phyloP scores from a whole-genome alignment of 2,329 filamentous ascomycete genomes.

The Dothideomycetes sp. region DNA sequence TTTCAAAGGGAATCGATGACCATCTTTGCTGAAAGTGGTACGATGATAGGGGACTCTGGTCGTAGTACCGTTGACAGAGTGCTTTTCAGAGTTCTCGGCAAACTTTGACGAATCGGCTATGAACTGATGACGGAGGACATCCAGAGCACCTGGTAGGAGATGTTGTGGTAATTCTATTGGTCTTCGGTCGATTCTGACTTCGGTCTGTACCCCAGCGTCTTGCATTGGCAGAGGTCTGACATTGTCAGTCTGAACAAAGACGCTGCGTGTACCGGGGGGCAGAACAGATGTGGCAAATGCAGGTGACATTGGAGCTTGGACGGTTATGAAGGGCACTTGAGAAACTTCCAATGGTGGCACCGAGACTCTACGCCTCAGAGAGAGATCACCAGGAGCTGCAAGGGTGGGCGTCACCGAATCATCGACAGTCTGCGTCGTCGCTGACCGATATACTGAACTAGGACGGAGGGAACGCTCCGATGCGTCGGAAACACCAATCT shows the following conservation, averaged over 20 bases:
- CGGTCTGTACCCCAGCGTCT: conserved; percentile 68
- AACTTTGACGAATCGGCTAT: no score
- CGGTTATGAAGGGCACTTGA: conserved; percentile 64
- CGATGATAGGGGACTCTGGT: no score
- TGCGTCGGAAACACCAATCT: neutral
- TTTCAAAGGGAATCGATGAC: conserved; percentile 6
- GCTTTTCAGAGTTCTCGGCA: no score
- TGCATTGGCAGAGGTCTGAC: conserved; percentile 37
- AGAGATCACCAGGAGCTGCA: conserved; percentile 12
- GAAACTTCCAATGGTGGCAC: conserved; percentile 8
- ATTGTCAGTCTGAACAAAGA: conserved; percentile 67
- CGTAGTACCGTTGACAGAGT: no score
- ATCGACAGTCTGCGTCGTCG: conserved; percentile 29
- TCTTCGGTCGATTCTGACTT: conserved; percentile 77
- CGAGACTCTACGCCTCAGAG: neutral
- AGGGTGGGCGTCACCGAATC: no score
- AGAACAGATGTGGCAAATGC: conserved; percentile 65
- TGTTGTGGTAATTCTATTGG: conserved; percentile 66
- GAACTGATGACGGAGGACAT: no score
- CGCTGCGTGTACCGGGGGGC: conserved; percentile 71
- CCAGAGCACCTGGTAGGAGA: conserved; percentile 46
- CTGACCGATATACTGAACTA: conserved; percentile 21
- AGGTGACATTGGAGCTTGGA: conserved; percentile 77
- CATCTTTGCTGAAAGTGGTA: conserved; percentile 12
- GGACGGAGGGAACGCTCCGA: no score